Evolutionary conservation across 2,329 filamentous ascomycete genomes (phyloP), one percentile per base, ranked within the genome.

Genomic region (Furcasterigmium furcatum): DNA sequence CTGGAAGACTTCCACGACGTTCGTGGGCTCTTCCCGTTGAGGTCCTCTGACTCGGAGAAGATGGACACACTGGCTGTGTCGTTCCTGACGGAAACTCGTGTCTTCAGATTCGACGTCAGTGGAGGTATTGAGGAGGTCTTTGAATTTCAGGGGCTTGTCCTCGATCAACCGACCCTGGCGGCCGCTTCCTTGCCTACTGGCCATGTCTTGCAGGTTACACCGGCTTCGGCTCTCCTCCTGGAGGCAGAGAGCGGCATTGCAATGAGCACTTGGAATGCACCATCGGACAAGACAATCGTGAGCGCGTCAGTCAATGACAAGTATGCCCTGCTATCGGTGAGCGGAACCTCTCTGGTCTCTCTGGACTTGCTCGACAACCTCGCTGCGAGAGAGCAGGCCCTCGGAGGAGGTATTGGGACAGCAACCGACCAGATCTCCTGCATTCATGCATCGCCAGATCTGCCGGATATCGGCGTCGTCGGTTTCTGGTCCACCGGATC

Each of bases 401-500:
- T 89, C 42, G 73, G 76, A 2, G 69, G 77, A 14, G 74, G 82
- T 27, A 46, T 47, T 18, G 49, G 47, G 4, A 45, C 48, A 18
- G 39, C 20, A n/a, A 36, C 38, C 13, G 87, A 90, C 52, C 90
- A 97, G 62, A 80, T 97, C 27, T 88, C 94, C 3, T 95, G 91
- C 56, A 74, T 97, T 9, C 84, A 92, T 39, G 77, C 94, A 2
- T 83, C 91, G 0, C 72, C 79, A 4, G 72, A 79, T 29, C 70
- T 85, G 13, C 70, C 76, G 5, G 73, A 80, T 41, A 70, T 90
- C 25, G 92, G 87, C 46, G 84, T 96, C 22, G 77, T 94, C 14
- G 91, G 91, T 2, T 94, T 95, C 66, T 97, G 92, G 82, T 83
- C 87, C 51, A 84, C 85, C n/a, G 88, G 89, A 6, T 81, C 80